Base-by-base conservation (phyloP, 169 alveolate species). In the Perkinsus marinus region DNA sequence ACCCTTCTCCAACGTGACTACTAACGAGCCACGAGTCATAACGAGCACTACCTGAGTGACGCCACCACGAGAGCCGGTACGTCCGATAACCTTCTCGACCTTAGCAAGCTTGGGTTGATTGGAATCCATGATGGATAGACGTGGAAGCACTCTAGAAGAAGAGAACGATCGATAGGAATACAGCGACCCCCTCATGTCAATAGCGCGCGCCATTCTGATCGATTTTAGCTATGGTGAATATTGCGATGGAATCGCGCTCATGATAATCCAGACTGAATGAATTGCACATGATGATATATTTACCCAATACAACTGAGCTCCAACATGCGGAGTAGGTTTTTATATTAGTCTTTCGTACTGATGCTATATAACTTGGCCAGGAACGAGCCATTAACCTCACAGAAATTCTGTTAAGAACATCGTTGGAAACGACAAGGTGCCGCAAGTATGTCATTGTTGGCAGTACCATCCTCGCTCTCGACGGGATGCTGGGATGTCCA, bases 11-110 rank as follows among this genome's bases (percentile, higher is more conserved):
- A 10, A 43, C 68, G 17, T 43, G 68, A 17, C 68, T 9, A 43
- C 9, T n/a, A 43, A 43, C 68, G 26, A 43, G 68, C 68, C 68
- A 43, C 9, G 9, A 94, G 39, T 92, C 90, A 93, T 92, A 90
- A 95, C 97, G 68, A 97, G 98, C 89, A 99, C 96, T 79, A 98
- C 99, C 94, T 98, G 99, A 90, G 97, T 98, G 90, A 98, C 99
- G 41, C 99, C 99, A 69, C 99, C 99, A 94, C 99, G 98, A 91
- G 99, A 97, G 43, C 99, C 99, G 36, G 99, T 98, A 46, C 99
- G 96, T 39, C 99, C 99, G 91, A 98, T 94, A 90, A 98, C 96
- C 95, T 98, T 97, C 95, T 97, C 98, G 89, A 98, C 99, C 93
- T 96, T 97, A 30, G 99, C 99, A 91, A 98, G 96, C 94, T 97